Percentiles rank a stretch among this genome's conserved stretches.
phyloP scores from a whole-genome alignment of 805 yeast species.

The Saturnispora sanitii region DNA sequence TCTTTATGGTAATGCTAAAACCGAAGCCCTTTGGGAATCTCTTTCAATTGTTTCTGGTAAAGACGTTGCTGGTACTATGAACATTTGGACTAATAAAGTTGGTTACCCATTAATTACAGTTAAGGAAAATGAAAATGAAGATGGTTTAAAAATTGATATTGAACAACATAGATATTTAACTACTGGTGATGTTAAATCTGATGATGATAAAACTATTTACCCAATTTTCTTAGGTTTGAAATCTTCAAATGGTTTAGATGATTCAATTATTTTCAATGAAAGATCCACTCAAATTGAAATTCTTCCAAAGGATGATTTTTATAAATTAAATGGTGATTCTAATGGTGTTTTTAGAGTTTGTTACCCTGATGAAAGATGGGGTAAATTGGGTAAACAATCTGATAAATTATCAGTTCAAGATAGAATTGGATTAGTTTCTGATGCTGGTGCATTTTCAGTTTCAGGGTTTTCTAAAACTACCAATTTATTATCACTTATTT shows the following conservation, averaged over 20 bases:
- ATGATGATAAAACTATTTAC: slow-evolving; percentile 51
- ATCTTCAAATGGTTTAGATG: slow-evolving; percentile 23
- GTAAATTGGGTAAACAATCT: slow-evolving; percentile 30
- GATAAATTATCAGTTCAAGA: slow-evolving; percentile 37
- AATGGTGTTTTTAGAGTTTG: slow-evolving; percentile 46
- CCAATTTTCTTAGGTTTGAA: slow-evolving; percentile 41
- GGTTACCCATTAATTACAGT: slow-evolving; percentile 70
- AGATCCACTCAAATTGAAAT: slow-evolving; percentile 16
- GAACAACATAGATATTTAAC: slow-evolving; percentile 55
- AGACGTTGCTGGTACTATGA: slow-evolving; percentile 56
- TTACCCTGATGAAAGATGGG: slow-evolving; percentile 33
- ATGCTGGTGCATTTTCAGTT: slow-evolving; percentile 39
- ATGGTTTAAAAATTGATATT: slow-evolving; percentile 29
- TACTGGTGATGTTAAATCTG: slow-evolving; percentile 54
- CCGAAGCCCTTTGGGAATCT: slow-evolving; percentile 64
- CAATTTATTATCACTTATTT: slow-evolving; percentile 37
- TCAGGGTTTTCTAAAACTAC: slow-evolving; percentile 38
- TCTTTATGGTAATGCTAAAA: slow-evolving; percentile 61
- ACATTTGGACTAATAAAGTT: slow-evolving; percentile 59
- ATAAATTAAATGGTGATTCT: slow-evolving; percentile 44
- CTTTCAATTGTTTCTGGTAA: slow-evolving; percentile 55
- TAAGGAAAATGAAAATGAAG: slow-evolving; percentile 24
- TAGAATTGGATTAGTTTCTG: slow-evolving; percentile 48
- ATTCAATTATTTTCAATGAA: slow-evolving; percentile 21
- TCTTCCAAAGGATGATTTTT: slow-evolving; percentile 24